Evolutionary conservation across 768 basidiomycete genomes (phyloP), one percentile per base, ranked within the genome.

Genomic region (Boletus rubroflammeus): DNA sequence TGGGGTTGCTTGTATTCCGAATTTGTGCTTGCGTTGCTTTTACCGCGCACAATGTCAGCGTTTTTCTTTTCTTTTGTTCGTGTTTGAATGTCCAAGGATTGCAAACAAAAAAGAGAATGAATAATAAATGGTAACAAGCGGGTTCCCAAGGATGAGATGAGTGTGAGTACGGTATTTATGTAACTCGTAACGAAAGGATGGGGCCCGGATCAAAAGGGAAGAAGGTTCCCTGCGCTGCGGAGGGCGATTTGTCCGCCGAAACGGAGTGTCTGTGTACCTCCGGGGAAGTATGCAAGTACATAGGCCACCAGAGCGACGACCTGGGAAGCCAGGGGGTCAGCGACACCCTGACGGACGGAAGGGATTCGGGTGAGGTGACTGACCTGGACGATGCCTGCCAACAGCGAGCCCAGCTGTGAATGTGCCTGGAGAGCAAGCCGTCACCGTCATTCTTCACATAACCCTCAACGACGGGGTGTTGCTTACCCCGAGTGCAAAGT

Each of bases 231-330:
- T 41, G 92, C 93, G 7, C 95, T 88, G 35, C 93, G 85, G 21
- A 97, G 73, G 1, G 90, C 88, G 60, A 93, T 76, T 51, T 86
- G 84, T 32, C 84, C 83, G 6, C 92, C 93, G 63, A 93, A 79
- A 21, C 87, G 82, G 21, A 93, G 76, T 1, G 92, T 93, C 61
- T 87, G 85, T 28, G 79, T 80, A 28, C 88, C 96, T 10, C 91
- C 94, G 19, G 97, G 97, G 73, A 99, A 98, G 74, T 98, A 98
- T 0, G 94, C 94, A 17, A 93, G 78, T 7, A 98, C 80, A 67
- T 99, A 99, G 14, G 88, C 80, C 14, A 97, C 76, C 17, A 99
- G 82, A 2, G 95, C 85, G 41, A 90, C 74, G 38, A 97, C 83
- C 82, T 92, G 64, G 63, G 25, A 7, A 8, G 21, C 3, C 2